Conservation (phyloP, 192 early-diverging fungal genomes). For the Chytriomyces confervae region DNA sequence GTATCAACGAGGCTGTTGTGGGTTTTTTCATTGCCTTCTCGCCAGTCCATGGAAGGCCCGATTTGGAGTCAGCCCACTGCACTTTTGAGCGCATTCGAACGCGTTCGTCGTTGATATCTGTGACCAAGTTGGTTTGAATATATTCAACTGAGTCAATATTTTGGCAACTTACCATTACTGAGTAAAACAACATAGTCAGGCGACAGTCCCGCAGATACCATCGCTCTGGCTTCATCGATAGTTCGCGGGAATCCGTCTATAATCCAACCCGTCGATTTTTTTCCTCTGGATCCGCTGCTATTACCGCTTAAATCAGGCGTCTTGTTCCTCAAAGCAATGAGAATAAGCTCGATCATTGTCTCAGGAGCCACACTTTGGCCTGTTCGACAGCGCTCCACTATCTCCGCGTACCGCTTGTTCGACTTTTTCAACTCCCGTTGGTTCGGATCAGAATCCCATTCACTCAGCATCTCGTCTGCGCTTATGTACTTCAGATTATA, state of each 20-base stretch:
- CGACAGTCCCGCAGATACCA: slow-evolving; percentile 39
- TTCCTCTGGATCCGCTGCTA: background rate
- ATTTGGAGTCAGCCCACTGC: slow-evolving; percentile 30
- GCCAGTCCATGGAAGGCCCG: slow-evolving; percentile 38
- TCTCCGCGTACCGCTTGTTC: slow-evolving; percentile 29
- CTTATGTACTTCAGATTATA: slow-evolving; percentile 48
- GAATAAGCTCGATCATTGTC: slow-evolving; percentile 35
- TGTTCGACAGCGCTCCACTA: slow-evolving; percentile 32
- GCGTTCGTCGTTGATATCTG: slow-evolving; percentile 51
- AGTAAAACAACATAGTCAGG: slow-evolving; percentile 47
- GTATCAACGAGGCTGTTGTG: background rate
- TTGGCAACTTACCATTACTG: slow-evolving; percentile 40
- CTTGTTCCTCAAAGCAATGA: slow-evolving; percentile 6
- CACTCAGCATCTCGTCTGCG: slow-evolving; percentile 48
- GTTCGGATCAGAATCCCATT: slow-evolving; percentile 43
- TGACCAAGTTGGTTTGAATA: background rate
- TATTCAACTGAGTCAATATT: background rate
- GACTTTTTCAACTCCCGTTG: slow-evolving; percentile 29
- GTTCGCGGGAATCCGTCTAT: slow-evolving; percentile 61
- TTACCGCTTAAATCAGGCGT: background rate
- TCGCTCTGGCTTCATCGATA: slow-evolving; percentile 52
- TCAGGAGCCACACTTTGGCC: slow-evolving; percentile 35
- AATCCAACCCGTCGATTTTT: slow-evolving; percentile 50
- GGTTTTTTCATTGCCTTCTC: background rate
- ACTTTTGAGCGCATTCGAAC: slow-evolving; percentile 24